phyloP scores from a whole-genome alignment of 2,329 filamentous ascomycete species.

The Aspergillus thermomutatus region DNA sequence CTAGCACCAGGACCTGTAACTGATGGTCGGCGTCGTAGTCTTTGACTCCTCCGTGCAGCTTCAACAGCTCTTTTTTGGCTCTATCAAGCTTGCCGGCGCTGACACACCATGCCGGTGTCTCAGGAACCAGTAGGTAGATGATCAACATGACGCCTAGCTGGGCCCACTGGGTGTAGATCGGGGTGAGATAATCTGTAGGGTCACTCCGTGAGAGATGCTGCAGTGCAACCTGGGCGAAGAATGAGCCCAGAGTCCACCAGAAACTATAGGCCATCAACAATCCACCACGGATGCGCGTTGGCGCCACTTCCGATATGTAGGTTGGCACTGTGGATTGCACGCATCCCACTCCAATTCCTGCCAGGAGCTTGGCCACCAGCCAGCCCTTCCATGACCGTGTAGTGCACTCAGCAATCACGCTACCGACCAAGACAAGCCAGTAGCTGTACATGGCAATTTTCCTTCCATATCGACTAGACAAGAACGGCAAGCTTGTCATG shows the following conservation, averaged over 20 bases:
- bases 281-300: conserved; percentile 5
- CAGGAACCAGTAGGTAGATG: conserved; percentile 3
- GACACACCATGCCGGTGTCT: conserved; percentile 4
- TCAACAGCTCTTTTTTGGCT: conserved; percentile 1
- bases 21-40: conserved; percentile 8
- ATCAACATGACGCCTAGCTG: conserved; percentile 7
- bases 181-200: background rate
- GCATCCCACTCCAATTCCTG: conserved; percentile 5
- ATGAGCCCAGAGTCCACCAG: conserved; percentile 9
- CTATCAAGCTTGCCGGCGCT: conserved; percentile 2
- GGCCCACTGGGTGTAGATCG: conserved; percentile 8
- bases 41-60: background rate
- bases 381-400: conserved; percentile 2
- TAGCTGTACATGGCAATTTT: conserved; percentile 6
- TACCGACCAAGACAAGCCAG: conserved; percentile 5
- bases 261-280: conserved; percentile 11
- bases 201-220: conserved; percentile 2
- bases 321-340: conserved; percentile 5
- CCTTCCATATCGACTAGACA: conserved; percentile 8
- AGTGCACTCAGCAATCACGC: conserved; percentile 4
- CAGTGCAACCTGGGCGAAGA: conserved; percentile 8
- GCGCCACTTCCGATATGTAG: conserved; percentile 7
- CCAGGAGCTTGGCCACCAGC: conserved; percentile 6
- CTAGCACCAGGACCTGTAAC: background rate
- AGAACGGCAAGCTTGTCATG: conserved; percentile 8